Conservation (phyloP, 2,329 filamentous ascomycete species). For the Trichocomaceae sp. region DNA sequence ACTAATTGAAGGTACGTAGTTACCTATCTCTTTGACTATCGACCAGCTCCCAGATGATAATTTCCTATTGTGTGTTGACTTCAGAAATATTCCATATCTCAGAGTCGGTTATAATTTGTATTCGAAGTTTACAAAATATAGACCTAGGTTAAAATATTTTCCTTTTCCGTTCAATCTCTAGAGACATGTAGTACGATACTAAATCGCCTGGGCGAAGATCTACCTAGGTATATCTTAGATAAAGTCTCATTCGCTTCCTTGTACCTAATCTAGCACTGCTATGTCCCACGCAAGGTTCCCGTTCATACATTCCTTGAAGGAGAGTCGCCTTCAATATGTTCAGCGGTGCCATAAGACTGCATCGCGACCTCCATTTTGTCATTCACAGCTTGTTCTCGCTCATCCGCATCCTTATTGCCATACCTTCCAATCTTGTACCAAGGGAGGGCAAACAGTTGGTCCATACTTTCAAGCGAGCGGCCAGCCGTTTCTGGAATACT, state of each 20-base stretch:
- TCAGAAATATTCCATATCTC: too few relatives aligned
- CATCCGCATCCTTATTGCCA: conserved; percentile 19
- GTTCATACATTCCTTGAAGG: neutral
- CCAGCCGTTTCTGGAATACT: conserved; percentile 67
- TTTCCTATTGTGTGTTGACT: too few relatives aligned
- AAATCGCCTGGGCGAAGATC: too few relatives aligned
- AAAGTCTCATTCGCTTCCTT: neutral
- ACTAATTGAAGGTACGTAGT: too few relatives aligned
- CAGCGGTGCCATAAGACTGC: neutral
- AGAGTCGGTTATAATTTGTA: too few relatives aligned
- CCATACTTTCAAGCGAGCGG: conserved; percentile 30
- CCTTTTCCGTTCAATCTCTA: too few relatives aligned
- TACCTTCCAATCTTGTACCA: conserved; percentile 65
- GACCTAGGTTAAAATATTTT: too few relatives aligned
- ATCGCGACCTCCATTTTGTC: neutral
- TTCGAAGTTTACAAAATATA: too few relatives aligned
- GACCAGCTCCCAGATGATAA: too few relatives aligned
- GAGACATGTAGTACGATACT: too few relatives aligned
- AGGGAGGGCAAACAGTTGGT: conserved; percentile 62
- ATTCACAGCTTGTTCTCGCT: neutral
- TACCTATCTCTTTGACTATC: too few relatives aligned
- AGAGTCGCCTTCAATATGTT: neutral
- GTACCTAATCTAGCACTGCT: neutral
- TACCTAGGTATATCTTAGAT: too few relatives aligned
- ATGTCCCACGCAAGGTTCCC: neutral